Percentiles rank a stretch among this genome's conserved stretches.
Conservation (phyloP, 1,284 basidiomycete genomes). For the Naganishia sp. region DNA sequence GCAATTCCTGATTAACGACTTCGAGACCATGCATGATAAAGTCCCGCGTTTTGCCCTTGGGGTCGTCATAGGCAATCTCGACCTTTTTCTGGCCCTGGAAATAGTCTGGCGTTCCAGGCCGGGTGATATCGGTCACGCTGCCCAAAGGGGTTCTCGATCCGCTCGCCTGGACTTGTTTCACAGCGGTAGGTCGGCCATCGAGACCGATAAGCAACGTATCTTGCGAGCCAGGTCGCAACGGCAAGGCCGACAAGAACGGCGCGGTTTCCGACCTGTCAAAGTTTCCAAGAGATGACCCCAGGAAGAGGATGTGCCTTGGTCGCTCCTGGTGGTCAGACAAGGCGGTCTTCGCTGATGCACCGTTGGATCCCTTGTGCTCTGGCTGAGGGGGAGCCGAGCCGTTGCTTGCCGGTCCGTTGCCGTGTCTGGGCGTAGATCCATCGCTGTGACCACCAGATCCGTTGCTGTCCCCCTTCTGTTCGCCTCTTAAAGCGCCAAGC, state of each 20-base stretch:
- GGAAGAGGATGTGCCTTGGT: conserved; percentile 80
- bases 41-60: conserved; percentile 69
- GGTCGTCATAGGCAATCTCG: conserved; percentile 75
- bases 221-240: conserved; percentile 64
- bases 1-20: conserved; percentile 54
- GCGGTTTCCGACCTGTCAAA: conserved; percentile 74
- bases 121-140: conserved; percentile 8
- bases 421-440: neutral
- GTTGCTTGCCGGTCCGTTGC: neutral
- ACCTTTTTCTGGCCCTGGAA: conserved; percentile 48
- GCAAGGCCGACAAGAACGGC: conserved; percentile 74
- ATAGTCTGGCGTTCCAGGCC: conserved; percentile 22
- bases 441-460: neutral
- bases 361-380: neutral
- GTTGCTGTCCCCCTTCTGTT: neutral
- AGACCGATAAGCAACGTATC: conserved; percentile 70
- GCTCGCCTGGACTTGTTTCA: conserved; percentile 25
- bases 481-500: conserved; percentile 40
- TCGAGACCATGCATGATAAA: conserved; percentile 92
- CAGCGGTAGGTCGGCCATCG: conserved; percentile 61
- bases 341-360: conserved; percentile 26
- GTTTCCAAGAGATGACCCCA: conserved; percentile 94
- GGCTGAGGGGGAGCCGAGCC: neutral
- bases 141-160: conserved; percentile 14
- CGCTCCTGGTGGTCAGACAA: conserved; percentile 37